These are phyloP conservation scores for Schwanniomyces vanrijiae DNA, from an alignment of 805 yeast genomes.

Conservation along the genomic window DNA sequence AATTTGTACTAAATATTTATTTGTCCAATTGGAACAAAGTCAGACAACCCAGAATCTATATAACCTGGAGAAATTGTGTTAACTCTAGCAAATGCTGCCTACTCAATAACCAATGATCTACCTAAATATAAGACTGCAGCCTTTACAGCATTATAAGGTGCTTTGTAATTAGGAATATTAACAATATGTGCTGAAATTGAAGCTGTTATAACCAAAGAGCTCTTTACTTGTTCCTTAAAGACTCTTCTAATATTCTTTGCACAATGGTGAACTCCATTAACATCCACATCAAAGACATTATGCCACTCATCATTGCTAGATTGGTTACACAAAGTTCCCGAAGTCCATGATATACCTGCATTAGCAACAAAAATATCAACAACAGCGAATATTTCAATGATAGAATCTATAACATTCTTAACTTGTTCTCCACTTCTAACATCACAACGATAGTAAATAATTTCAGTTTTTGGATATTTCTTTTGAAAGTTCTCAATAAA, in stretches of 20 bases:
- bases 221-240: conserved; percentile 25
- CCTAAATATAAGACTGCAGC: conserved; percentile 39
- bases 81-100: no score
- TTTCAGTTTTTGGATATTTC: no score
- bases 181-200: conserved; percentile 40
- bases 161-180: conserved; percentile 36
- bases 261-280: conserved; percentile 36
- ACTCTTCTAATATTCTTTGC: conserved; percentile 26
- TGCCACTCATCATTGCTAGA: conserved; percentile 59
- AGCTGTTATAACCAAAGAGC: conserved; percentile 36
- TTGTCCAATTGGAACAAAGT: no score
- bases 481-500: no score
- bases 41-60: no score
- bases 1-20: no score
- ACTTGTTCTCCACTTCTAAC: conserved; percentile 5
- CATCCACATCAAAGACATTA: conserved; percentile 67
- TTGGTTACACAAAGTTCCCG: conserved; percentile 39
- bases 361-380: conserved; percentile 28
- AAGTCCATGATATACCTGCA: conserved; percentile 36
- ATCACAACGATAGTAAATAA: no score
- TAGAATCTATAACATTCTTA: conserved; percentile 10
- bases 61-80: no score
- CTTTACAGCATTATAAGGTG: conserved; percentile 42
- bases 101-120: conserved; percentile 39
- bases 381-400: conserved; percentile 24